phyloP scores from a whole-genome alignment of 2,329 filamentous ascomycete genomes.

The Neofusicoccum kwambonambiense region DNA sequence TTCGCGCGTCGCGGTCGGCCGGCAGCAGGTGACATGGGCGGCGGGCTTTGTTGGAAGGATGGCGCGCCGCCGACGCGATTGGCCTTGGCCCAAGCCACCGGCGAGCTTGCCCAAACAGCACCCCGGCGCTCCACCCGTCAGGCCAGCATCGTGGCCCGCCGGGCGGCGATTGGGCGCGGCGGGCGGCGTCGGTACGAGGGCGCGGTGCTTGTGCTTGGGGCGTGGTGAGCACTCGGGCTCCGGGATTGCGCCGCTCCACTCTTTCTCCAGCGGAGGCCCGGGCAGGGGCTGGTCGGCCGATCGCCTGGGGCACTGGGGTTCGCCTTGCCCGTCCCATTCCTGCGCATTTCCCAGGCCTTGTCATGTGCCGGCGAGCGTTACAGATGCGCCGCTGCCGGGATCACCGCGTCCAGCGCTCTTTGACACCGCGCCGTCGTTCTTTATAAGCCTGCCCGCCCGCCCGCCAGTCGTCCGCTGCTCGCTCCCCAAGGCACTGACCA shows the following conservation, averaged over 20 bases:
- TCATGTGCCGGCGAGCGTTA: constrained; percentile 8
- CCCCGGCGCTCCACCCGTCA: background rate
- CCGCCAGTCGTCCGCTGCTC: background rate
- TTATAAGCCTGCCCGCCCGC: constrained; percentile 12
- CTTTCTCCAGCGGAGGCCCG: constrained; percentile 3
- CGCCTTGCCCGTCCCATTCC: constrained; percentile 2
- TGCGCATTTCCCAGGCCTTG: constrained; percentile 1
- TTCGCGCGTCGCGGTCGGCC: too few relatives aligned
- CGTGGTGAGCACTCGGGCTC: too few relatives aligned
- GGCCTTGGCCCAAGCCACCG: constrained; percentile 8
- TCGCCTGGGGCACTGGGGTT: constrained; percentile 6
- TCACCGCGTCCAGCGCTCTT: background rate
- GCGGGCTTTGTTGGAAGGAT: background rate
- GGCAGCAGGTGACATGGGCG: background rate
- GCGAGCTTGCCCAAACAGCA: constrained; percentile 3
- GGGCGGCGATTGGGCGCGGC: background rate
- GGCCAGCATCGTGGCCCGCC: background rate
- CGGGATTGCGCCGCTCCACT: constrained; percentile 10
- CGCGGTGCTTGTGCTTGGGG: too few relatives aligned
- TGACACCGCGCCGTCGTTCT: background rate
- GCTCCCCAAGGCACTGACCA: background rate
- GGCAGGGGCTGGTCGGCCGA: background rate
- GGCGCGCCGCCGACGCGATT: background rate
- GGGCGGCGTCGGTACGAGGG: background rate
- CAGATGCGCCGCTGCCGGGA: background rate